Evolutionary conservation across 495 filamentous ascomycete species (phyloP).

Genomic region (Penicillium maclennaniae): DNA sequence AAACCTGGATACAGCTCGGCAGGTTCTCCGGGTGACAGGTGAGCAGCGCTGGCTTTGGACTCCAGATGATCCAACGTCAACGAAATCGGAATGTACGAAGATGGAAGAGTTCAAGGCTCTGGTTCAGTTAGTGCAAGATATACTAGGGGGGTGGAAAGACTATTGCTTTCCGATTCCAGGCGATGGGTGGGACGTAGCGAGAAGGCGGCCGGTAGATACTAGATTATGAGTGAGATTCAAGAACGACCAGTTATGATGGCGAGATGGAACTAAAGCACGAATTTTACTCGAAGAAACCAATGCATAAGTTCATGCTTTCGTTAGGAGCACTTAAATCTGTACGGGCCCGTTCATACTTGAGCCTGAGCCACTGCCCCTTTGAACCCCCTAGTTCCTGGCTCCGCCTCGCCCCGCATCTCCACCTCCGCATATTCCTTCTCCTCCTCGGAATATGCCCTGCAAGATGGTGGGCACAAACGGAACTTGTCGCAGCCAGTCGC

Average conservation of each 20-base stretch:
- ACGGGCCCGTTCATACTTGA: no score
- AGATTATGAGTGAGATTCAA: conserved; percentile 2
- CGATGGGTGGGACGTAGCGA: conserved; percentile 17
- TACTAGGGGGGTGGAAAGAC: conserved; percentile 13
- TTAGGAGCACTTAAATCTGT: neutral
- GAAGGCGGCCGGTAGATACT: neutral
- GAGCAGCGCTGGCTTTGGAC: conserved; percentile 10
- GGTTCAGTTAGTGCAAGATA: conserved; percentile 4
- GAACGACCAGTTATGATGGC: neutral
- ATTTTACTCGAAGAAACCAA: no score
- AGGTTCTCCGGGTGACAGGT: conserved; percentile 8
- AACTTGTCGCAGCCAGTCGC: conserved; percentile 5
- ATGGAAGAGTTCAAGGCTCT: neutral
- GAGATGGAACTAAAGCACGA: no score
- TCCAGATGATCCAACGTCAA: neutral
- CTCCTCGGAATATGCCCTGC: neutral
- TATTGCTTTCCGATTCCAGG: conserved; percentile 21
- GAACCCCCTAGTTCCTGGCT: neutral
- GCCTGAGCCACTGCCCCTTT: neutral
- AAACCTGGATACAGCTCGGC: conserved; percentile 10
- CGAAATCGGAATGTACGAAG: neutral
- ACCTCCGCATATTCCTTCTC: conserved; percentile 3
- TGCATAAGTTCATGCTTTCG: no score
- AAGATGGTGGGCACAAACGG: neutral
- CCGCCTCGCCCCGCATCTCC: conserved; percentile 9